Evolutionary conservation across 2,329 filamentous ascomycete species (phyloP).

Genomic region (Alternaria gansuensis): DNA sequence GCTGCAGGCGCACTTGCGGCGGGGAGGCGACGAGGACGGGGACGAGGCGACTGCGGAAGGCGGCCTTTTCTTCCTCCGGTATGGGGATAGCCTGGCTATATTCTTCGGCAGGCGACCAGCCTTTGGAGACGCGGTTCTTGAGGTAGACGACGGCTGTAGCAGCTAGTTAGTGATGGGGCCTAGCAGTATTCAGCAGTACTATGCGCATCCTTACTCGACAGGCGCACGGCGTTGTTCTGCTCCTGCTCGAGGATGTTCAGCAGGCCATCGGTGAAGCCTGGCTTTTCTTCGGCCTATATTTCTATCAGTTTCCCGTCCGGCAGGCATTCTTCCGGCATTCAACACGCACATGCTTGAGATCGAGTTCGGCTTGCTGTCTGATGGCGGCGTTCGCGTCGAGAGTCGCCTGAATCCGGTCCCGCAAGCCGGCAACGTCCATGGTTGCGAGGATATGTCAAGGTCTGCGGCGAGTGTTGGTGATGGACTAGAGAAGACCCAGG

Average conservation of each 20-base stretch:
- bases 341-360: conserved; percentile 78
- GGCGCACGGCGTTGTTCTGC: conserved; percentile 81
- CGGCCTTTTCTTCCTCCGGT: conserved; percentile 85
- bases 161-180: conserved; percentile 35
- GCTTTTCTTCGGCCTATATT: conserved; percentile 82
- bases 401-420: conserved; percentile 79
- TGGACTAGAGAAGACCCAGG: conserved; percentile 18
- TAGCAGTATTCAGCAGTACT: not conserved
- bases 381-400: conserved; percentile 77
- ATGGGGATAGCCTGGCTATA: conserved; percentile 77
- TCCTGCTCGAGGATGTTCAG: conserved; percentile 90
- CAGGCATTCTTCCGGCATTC: conserved; percentile 16
- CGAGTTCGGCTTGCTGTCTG: conserved; percentile 78
- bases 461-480: conserved; percentile 23
- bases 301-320: conserved; percentile 38
- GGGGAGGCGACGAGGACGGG: conserved; percentile 85
- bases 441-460: conserved; percentile 37
- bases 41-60: conserved; percentile 86
- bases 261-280: conserved; percentile 89
- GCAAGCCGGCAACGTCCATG: conserved; percentile 79
- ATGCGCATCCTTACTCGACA: conserved; percentile 74
- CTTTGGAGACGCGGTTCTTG: conserved; percentile 95
- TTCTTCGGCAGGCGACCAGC: conserved; percentile 83
- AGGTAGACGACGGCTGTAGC: conserved; percentile 88
- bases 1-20: conserved; percentile 85